Evolutionary conservation across 805 yeast species (phyloP).

Genomic region (Ogataea angusta): DNA sequence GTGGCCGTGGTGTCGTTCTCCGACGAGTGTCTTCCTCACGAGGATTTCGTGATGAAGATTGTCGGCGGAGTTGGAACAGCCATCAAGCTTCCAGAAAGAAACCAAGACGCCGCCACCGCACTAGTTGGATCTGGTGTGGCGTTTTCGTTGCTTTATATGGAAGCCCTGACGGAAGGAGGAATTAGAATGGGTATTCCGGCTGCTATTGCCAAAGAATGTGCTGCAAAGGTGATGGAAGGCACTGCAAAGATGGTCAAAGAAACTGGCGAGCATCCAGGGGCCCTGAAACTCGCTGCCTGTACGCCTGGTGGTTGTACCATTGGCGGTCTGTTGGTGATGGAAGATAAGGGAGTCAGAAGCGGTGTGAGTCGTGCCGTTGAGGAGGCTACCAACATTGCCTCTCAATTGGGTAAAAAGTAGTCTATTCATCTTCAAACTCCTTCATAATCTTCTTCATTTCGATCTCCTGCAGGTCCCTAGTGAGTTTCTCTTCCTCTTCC

Average conservation of each 20-base stretch:
- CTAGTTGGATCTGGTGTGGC: constrained; percentile 98
- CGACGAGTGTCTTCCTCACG: constrained; percentile 41
- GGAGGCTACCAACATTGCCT: constrained; percentile 85
- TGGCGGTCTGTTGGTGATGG: constrained; percentile 90
- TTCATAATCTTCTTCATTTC: constrained; percentile 32
- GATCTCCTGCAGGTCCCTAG: constrained; percentile 24
- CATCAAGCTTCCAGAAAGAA: constrained; percentile 74
- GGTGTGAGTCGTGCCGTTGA: constrained; percentile 86
- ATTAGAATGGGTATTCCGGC: constrained; percentile 91
- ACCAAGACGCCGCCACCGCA: constrained; percentile 95
- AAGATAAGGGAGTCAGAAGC: constrained; percentile 83
- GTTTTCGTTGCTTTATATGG: constrained; percentile 82
- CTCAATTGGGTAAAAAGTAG: constrained; percentile 50
- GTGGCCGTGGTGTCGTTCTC: constrained; percentile 90
- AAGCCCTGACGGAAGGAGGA: constrained; percentile 91
- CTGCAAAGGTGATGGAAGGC: constrained; percentile 92
- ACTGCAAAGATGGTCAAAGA: constrained; percentile 85
- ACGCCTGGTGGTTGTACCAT: constrained; percentile 99
- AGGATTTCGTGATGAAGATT: constrained; percentile 49
- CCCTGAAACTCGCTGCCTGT: constrained; percentile 80
- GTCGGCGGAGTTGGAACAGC: constrained; percentile 67
- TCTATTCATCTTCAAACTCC: constrained; percentile 24
- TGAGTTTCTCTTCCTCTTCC: constrained; percentile 21
- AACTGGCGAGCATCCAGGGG: constrained; percentile 85
- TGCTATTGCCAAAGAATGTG: constrained; percentile 76